phyloP scores from a whole-genome alignment of 306 rosid genomes.

The Sicyos edulis region DNA sequence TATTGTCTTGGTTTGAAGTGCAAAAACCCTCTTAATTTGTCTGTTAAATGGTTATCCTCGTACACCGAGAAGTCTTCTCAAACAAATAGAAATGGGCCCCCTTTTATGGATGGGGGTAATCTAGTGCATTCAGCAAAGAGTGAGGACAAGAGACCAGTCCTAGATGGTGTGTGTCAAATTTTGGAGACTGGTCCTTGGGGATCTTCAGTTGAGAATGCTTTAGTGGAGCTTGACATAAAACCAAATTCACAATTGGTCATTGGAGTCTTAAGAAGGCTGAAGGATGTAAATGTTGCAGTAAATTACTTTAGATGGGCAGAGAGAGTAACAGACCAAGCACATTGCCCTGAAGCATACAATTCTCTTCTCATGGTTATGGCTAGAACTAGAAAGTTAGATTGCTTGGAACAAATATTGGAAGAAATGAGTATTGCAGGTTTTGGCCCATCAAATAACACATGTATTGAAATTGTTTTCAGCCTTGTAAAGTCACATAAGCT shows the following conservation, averaged over 20 bases:
- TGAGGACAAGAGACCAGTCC: conserved; percentile 37
- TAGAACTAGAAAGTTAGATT: conserved; percentile 47
- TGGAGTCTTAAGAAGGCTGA: conserved; percentile 73
- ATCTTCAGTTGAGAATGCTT: conserved; percentile 53
- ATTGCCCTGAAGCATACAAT: conserved; percentile 58
- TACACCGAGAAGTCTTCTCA: conserved; percentile 47
- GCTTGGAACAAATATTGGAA: conserved; percentile 64
- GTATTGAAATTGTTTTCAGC: conserved; percentile 53
- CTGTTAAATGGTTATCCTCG: conserved; percentile 32
- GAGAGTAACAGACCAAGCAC: conserved; percentile 52
- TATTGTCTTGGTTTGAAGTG: conserved; percentile 30
- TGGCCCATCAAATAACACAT: conserved; percentile 49
- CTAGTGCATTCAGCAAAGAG: conserved; percentile 28
- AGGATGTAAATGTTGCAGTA: conserved; percentile 50
- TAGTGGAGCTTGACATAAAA: conserved; percentile 40
- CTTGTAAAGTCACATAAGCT: conserved; percentile 44
- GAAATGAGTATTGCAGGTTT: conserved; percentile 92
- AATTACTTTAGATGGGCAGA: conserved; percentile 78
- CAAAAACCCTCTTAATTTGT: conserved; percentile 27
- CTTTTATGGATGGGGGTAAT: conserved; percentile 24
- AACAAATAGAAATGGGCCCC: conserved; percentile 27
- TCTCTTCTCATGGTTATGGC: conserved; percentile 82
- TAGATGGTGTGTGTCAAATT: conserved; percentile 51
- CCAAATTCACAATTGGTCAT: conserved; percentile 63
- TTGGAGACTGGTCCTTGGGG: conserved; percentile 68